These are phyloP conservation scores for Rhododendron molle DNA, from an alignment of 148 eudicot species.

Conservation along the genomic window DNA sequence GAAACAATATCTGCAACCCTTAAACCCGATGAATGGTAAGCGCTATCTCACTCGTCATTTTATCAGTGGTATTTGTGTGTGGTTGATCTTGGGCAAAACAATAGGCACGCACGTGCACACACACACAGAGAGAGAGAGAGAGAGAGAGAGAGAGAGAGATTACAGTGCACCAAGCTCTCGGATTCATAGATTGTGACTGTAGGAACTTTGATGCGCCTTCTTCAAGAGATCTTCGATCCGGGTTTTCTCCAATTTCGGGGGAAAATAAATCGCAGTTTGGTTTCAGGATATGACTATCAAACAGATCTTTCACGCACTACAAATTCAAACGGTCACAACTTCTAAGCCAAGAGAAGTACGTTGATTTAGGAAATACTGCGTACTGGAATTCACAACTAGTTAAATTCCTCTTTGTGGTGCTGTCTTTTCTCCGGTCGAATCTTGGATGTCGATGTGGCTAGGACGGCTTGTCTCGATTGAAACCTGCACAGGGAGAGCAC, in stretches of 20 bases:
- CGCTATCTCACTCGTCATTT: no score
- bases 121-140: no score
- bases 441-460: no score
- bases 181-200: neutral
- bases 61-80: no score
- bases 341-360: neutral
- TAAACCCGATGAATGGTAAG: no score
- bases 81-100: no score
- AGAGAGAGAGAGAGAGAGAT: neutral
- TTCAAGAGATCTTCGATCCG: conserved; percentile 4
- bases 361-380: no score
- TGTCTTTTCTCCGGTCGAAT: no score
- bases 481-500: no score
- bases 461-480: no score
- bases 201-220: neutral
- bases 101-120: no score
- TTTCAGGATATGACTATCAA: conserved; percentile 5
- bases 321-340: neutral
- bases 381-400: neutral
- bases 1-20: no score
- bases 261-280: conserved; percentile 22
- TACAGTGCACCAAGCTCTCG: conserved; percentile 14
- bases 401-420: neutral
- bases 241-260: neutral
- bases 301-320: conserved; percentile 19